Conservation (phyloP, 2,329 filamentous ascomycete genomes). For the Aspergillus felis region DNA sequence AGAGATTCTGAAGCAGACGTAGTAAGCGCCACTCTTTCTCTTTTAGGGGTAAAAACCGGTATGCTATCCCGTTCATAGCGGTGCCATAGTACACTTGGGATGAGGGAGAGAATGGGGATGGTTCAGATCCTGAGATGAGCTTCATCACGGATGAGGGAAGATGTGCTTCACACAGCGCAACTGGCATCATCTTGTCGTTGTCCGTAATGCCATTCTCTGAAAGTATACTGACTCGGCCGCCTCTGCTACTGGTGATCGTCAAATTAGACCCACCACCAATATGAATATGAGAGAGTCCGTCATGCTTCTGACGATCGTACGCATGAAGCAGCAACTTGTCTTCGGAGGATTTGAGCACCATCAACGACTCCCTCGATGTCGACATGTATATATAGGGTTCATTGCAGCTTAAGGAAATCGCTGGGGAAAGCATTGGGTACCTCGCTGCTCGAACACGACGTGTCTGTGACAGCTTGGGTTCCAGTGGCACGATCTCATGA, state of each 20-base stretch:
- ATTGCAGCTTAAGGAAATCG: conserved; percentile 47
- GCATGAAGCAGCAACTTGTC: conserved; percentile 31
- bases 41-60: conserved; percentile 65
- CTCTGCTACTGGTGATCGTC: conserved; percentile 48
- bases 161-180: conserved; percentile 27
- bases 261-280: conserved; percentile 41
- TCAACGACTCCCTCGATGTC: conserved; percentile 51
- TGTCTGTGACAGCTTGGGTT: conserved; percentile 38
- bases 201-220: conserved; percentile 20
- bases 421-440: conserved; percentile 46
- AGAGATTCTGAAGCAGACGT: conserved; percentile 68
- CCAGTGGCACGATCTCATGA: conserved; percentile 40
- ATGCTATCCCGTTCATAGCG: conserved; percentile 65
- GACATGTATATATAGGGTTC: conserved; percentile 51
- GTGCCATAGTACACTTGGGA: conserved; percentile 59
- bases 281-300: conserved; percentile 35
- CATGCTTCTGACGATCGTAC: conserved; percentile 29
- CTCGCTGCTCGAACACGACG: conserved; percentile 41
- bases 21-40: conserved; percentile 64
- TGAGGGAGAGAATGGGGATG: conserved; percentile 11
- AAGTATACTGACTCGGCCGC: conserved; percentile 48
- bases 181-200: conserved; percentile 29
- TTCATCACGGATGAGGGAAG: conserved; percentile 34
- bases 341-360: conserved; percentile 43
- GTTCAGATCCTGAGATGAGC: conserved; percentile 19